These are phyloP conservation scores for Mycena crocata DNA, from an alignment of 768 basidiomycete species.

Conservation along the genomic window DNA sequence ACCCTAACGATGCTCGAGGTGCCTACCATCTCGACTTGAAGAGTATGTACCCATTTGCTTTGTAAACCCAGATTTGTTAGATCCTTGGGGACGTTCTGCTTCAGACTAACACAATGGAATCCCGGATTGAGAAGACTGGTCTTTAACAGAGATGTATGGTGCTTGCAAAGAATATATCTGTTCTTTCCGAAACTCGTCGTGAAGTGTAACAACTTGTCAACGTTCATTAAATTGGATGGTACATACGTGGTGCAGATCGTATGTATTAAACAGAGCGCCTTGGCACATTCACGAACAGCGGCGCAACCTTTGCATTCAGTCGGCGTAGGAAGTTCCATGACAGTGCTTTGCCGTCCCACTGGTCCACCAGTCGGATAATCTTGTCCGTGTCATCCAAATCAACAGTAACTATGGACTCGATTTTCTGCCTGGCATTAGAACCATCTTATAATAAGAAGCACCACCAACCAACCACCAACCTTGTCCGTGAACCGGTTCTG, in stretches of 20 bases:
- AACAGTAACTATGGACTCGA: slow-evolving; percentile 71
- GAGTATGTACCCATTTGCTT: no score
- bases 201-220: no score
- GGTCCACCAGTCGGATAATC: slow-evolving; percentile 68
- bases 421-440: slow-evolving; percentile 49
- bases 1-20: no score
- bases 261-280: slow-evolving; percentile 38
- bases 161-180: no score
- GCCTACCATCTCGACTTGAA: no score
- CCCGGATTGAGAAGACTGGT: no score
- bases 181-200: no score
- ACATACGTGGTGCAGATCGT: not conserved
- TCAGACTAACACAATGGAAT: no score
- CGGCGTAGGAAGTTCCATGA: slow-evolving; percentile 62
- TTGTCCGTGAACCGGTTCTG: slow-evolving; percentile 61
- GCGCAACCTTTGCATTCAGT: slow-evolving; percentile 60
- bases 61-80: no score
- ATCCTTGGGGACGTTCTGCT: no score
- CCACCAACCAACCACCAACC: slow-evolving; percentile 54
- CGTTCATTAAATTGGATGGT: not conserved
- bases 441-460: not conserved
- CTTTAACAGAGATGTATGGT: no score
- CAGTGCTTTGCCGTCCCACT: slow-evolving; percentile 68
- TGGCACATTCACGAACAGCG: slow-evolving; percentile 67
- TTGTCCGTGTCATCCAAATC: slow-evolving; percentile 75